A percentile compares a stretch with the other conserved stretches of the same genome.
phyloP scores from a whole-genome alignment of 192 early-diverging fungal genomes.

The Lobosporangium transversale region DNA sequence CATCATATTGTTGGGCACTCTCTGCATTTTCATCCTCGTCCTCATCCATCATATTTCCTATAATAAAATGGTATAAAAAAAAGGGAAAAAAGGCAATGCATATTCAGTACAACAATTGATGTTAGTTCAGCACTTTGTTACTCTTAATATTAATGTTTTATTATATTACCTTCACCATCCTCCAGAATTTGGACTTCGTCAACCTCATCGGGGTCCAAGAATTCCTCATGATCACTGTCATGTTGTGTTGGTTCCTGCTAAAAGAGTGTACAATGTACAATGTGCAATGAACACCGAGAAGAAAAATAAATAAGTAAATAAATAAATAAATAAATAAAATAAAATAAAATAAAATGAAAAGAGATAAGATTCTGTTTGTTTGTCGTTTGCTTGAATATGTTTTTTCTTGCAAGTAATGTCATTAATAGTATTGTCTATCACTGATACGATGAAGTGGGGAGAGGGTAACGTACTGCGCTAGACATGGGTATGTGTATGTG shows the following conservation, averaged over 20 bases:
- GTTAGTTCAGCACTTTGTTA: neutral
- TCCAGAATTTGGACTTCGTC: slow-evolving; percentile 63
- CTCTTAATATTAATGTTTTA: too few species aligned
- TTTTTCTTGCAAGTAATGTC: too few species aligned
- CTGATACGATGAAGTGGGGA: too few species aligned
- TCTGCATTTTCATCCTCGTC: slow-evolving; percentile 52
- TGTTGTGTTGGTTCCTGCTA: slow-evolving; percentile 54
- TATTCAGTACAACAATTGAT: neutral
- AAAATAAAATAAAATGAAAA: neutral
- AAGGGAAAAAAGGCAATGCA: neutral
- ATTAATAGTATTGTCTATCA: too few species aligned
- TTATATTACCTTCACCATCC: slow-evolving; percentile 43
- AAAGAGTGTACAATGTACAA: too few species aligned
- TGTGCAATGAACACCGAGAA: too few species aligned
- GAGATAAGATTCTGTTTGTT: neutral
- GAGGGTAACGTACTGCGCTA: neutral
- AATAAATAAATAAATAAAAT: too few species aligned
- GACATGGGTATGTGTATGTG: slow-evolving; percentile 11
- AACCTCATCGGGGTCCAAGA: slow-evolving; percentile 60
- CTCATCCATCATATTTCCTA: slow-evolving; percentile 58
- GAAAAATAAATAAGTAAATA: too few species aligned
- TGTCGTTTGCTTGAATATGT: too few species aligned
- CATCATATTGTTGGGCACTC: slow-evolving; percentile 58
- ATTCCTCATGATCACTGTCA: slow-evolving; percentile 60
- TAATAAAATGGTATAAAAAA: neutral